phyloP scores from a whole-genome alignment of 176 grass and related monocot species.

The Chrysopogon serrulatus region DNA sequence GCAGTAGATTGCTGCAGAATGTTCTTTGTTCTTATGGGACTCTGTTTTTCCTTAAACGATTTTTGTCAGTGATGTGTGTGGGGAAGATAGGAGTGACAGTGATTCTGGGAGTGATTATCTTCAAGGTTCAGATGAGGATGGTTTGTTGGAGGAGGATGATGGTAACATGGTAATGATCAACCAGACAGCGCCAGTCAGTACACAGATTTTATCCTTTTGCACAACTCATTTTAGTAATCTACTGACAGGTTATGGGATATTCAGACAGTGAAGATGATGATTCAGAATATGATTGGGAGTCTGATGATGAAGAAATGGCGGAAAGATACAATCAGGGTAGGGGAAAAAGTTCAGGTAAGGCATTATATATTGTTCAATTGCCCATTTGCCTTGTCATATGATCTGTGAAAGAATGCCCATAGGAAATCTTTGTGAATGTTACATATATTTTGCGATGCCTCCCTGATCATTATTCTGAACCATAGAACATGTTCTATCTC shows the following conservation, averaged over 20 bases:
- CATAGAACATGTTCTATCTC: not conserved
- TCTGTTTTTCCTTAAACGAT: conserved; percentile 37
- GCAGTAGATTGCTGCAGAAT: not conserved
- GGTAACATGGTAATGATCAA: not conserved
- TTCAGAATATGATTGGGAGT: conserved; percentile 65
- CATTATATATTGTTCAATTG: not conserved
- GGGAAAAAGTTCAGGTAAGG: conserved; percentile 67
- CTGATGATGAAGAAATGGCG: conserved; percentile 66
- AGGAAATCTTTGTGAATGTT: not conserved
- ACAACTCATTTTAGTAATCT: not conserved
- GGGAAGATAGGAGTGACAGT: conserved; percentile 59
- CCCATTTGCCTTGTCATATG: not conserved
- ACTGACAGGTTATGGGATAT: not conserved
- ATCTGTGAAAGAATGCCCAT: not conserved
- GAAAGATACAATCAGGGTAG: conserved; percentile 24
- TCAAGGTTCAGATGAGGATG: conserved; percentile 47
- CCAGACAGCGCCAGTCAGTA: not conserved
- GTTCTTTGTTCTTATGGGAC: not conserved
- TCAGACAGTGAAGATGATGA: conserved; percentile 48
- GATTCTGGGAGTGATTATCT: conserved; percentile 39
- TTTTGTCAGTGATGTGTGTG: conserved; percentile 50
- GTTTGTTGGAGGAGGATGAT: not conserved
- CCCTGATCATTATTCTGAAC: not conserved
- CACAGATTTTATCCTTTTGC: not conserved
- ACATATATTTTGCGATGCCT: not conserved